Percentiles rank a stretch among this genome's conserved stretches.
These are phyloP conservation scores for Pisolithus microcarpus DNA, from an alignment of 768 basidiomycete genomes.

Conservation along the genomic window DNA sequence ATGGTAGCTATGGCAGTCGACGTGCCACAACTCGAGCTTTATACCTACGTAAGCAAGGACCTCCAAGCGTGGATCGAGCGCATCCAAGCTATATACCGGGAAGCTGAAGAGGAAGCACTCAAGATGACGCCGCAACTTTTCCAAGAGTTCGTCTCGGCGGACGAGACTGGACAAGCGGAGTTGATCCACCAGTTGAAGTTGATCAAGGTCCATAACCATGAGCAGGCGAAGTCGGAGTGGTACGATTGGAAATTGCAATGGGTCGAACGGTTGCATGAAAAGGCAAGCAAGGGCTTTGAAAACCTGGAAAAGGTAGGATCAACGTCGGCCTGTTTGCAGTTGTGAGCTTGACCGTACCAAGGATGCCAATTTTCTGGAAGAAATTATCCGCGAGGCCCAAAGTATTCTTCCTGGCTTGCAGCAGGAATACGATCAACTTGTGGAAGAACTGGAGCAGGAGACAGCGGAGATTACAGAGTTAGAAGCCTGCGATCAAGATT, in stretches of 20 bases:
- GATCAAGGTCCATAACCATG: conserved; percentile 67
- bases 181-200: conserved; percentile 72
- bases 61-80: conserved; percentile 70
- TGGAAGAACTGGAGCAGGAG: conserved; percentile 59
- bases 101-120: conserved; percentile 69
- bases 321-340: not conserved
- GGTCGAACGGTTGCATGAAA: conserved; percentile 61
- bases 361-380: conserved; percentile 62
- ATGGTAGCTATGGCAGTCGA: conserved; percentile 65
- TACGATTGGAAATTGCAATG: conserved; percentile 83
- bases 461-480: conserved; percentile 65
- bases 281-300: conserved; percentile 55
- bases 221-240: conserved; percentile 71
- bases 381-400: conserved; percentile 44
- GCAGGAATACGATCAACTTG: conserved; percentile 59
- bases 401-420: conserved; percentile 55
- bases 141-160: conserved; percentile 60
- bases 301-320: conserved; percentile 49
- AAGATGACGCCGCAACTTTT: conserved; percentile 72
- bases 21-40: conserved; percentile 66
- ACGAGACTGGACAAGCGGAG: conserved; percentile 65
- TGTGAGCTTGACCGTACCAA: conserved; percentile 20
- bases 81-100: conserved; percentile 58
- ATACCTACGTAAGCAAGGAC: conserved; percentile 62
- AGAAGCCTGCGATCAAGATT: conserved; percentile 67